These are phyloP conservation scores for Candida tibetensis DNA, from an alignment of 805 yeast genomes.

Conservation along the genomic window DNA sequence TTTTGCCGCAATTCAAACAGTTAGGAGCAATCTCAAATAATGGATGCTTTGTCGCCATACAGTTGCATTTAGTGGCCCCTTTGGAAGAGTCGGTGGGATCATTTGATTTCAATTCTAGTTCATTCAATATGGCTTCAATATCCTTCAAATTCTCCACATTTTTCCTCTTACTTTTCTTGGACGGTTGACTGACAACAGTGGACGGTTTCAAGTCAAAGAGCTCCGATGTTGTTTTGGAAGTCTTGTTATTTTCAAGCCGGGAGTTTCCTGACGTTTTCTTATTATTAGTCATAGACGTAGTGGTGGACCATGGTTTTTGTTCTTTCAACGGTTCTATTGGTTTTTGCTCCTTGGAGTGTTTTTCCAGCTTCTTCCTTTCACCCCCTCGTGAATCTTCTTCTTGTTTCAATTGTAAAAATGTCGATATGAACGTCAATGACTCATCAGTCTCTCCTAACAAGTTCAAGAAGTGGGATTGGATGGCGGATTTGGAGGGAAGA, in stretches of 20 bases:
- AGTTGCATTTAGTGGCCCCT: conserved; percentile 53
- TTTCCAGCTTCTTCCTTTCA: neutral
- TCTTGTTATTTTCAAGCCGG: conserved; percentile 9
- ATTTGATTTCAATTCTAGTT: conserved; percentile 44
- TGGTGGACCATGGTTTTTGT: neutral
- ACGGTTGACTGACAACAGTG: conserved; percentile 16
- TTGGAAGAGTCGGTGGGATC: conserved; percentile 9
- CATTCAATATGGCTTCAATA: conserved; percentile 58
- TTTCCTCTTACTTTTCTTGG: conserved; percentile 36
- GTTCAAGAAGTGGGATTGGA: conserved; percentile 52
- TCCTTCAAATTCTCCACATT: conserved; percentile 58
- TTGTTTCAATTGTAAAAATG: conserved; percentile 40
- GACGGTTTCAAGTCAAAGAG: conserved; percentile 41
- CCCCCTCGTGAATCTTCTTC: conserved; percentile 18
- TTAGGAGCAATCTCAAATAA: conserved; percentile 88
- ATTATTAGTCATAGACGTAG: neutral
- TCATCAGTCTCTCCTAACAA: conserved; percentile 57
- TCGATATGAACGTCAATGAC: conserved; percentile 45
- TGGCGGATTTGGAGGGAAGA: conserved; percentile 45
- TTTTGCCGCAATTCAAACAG: conserved; percentile 91
- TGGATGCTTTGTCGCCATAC: conserved; percentile 88
- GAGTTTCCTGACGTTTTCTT: conserved; percentile 8
- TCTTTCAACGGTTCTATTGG: neutral
- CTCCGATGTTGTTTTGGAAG: conserved; percentile 46
- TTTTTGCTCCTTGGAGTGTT: conserved; percentile 1